phyloP scores from a whole-genome alignment of 1,284 basidiomycete species.

The Ceratobasidium sp. region DNA sequence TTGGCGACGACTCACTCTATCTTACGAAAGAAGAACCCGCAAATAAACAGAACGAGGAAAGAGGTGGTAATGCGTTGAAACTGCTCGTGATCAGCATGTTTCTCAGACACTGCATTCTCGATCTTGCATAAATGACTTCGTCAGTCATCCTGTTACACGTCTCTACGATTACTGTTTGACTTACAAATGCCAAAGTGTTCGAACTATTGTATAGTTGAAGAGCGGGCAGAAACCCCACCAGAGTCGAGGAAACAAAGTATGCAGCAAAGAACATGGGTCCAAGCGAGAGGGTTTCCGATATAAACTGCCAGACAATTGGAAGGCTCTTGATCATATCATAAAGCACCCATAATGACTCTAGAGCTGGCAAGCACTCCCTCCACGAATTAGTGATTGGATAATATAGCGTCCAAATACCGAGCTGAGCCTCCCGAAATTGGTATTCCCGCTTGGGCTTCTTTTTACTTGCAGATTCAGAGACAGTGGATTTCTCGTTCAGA shows the following conservation, averaged over 20 bases:
- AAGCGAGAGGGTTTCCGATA: slow-evolving; percentile 21
- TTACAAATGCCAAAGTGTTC: slow-evolving; percentile 20
- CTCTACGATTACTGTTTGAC: no score
- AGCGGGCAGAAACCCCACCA: slow-evolving; percentile 15
- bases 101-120: slow-evolving; percentile 7
- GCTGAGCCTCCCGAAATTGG: slow-evolving; percentile 19
- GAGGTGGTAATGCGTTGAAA: slow-evolving; percentile 7
- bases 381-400: slow-evolving; percentile 29
- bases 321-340: slow-evolving; percentile 14
- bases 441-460: neutral
- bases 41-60: slow-evolving; percentile 2
- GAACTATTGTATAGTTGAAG: slow-evolving; percentile 31
- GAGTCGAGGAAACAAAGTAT: slow-evolving; percentile 21
- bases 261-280: slow-evolving; percentile 29
- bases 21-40: slow-evolving; percentile 22
- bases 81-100: slow-evolving; percentile 10
- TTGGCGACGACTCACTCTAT: neutral
- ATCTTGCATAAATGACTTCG: slow-evolving; percentile 10
- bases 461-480: neutral
- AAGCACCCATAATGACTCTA: slow-evolving; percentile 29
- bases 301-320: slow-evolving; percentile 32
- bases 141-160: no score
- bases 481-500: slow-evolving; percentile 3
- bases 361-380: slow-evolving; percentile 31
- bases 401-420: slow-evolving; percentile 35